A percentile compares a stretch with the other conserved stretches of the same genome.
phyloP scores from a whole-genome alignment of 2,329 filamentous ascomycete genomes.

The Penicillium sp. region DNA sequence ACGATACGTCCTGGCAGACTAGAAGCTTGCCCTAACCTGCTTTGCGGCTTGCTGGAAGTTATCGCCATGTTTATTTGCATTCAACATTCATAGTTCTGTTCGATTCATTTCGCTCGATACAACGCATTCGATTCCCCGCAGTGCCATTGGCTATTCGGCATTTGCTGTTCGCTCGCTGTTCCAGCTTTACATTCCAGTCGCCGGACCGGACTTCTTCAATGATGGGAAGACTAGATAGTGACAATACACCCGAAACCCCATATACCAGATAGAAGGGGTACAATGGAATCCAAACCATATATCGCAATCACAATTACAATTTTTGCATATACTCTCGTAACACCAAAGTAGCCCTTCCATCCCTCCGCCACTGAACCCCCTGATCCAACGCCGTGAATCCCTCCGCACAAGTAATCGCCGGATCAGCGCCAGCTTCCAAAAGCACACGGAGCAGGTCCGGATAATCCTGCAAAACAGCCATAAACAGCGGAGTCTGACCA shows the following conservation, averaged over 20 bases:
- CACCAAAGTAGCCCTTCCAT: not conserved
- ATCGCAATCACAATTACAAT: not conserved
- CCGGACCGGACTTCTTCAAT: conserved; percentile 4
- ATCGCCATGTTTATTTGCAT: not conserved
- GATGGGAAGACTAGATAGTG: not conserved
- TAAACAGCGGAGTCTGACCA: conserved; percentile 23
- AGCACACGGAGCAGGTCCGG: conserved; percentile 18
- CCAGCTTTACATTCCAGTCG: not conserved
- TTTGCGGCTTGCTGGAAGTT: not conserved
- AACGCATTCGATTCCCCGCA: conserved; percentile 1
- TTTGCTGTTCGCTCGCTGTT: not conserved
- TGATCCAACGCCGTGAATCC: conserved; percentile 8
- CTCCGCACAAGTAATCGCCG: conserved; percentile 5
- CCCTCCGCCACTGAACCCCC: not conserved
- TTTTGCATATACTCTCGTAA: not conserved
- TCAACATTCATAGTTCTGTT: not conserved
- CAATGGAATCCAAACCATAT: not conserved
- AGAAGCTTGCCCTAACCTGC: conserved; percentile 24
- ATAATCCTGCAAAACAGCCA: conserved; percentile 19
- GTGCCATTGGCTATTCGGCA: not conserved
- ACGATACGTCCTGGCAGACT: conserved; percentile 77
- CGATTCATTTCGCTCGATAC: not conserved
- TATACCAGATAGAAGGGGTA: not conserved
- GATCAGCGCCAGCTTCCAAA: conserved; percentile 17
- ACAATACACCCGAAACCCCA: not conserved